Percentiles rank a stretch among this genome's conserved stretches.
These are phyloP conservation scores for Arachis hypogaea DNA, from an alignment of 306 rosid species.

Conservation along the genomic window DNA sequence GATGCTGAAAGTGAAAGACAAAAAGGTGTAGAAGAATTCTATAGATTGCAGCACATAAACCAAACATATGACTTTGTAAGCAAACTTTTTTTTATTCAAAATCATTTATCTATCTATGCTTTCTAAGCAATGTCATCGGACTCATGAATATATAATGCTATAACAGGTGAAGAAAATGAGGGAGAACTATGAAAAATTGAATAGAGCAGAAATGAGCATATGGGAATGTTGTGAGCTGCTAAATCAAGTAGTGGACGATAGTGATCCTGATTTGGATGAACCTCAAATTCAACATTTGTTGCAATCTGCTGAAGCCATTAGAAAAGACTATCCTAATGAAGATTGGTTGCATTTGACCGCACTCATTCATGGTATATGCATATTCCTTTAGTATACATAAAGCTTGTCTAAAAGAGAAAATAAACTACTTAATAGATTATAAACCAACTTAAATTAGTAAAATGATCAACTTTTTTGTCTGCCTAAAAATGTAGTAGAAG, in stretches of 20 bases:
- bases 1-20: slow-evolving; percentile 21
- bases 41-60: no score
- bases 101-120: no score
- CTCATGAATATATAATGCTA: not conserved
- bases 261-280: no score
- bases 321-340: slow-evolving; percentile 45
- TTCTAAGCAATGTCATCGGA: not conserved
- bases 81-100: no score
- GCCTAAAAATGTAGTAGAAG: no score
- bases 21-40: no score
- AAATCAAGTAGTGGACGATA: not conserved
- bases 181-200: slow-evolving; percentile 45
- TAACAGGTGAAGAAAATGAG: slow-evolving; percentile 47
- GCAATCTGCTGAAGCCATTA: slow-evolving; percentile 21
- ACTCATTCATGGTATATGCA: slow-evolving; percentile 47
- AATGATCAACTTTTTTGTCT: no score
- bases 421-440: no score
- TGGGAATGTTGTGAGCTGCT: slow-evolving; percentile 56
- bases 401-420: not conserved
- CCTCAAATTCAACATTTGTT: no score
- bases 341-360: slow-evolving; percentile 55
- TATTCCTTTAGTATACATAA: not conserved
- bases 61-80: no score
- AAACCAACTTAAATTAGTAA: no score
- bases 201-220: slow-evolving; percentile 51